These are phyloP conservation scores for Sclerotinia minor DNA, from an alignment of 2,329 filamentous ascomycete genomes.

Conservation along the genomic window DNA sequence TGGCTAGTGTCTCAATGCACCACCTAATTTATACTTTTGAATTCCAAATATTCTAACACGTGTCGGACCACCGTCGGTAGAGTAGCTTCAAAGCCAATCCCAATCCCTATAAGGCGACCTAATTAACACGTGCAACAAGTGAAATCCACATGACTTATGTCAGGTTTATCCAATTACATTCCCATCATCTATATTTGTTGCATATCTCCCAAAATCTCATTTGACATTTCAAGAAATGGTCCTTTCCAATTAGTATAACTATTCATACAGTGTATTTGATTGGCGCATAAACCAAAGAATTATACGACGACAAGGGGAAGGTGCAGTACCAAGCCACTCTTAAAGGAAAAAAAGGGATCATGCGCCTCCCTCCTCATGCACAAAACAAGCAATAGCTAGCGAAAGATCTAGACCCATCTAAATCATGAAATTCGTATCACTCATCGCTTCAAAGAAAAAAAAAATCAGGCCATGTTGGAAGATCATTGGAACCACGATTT, in stretches of 20 bases:
- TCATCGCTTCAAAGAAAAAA: conserved; percentile 5
- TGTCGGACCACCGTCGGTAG: neutral
- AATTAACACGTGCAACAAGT: neutral
- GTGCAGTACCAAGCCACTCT: conserved; percentile 5
- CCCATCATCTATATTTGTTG: neutral
- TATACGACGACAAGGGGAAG: neutral
- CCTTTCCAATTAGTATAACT: neutral
- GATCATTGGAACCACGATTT: conserved; percentile 14
- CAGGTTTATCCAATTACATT: neutral
- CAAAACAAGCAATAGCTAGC: conserved; percentile 14
- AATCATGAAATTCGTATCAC: conserved; percentile 22
- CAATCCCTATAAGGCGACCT: neutral
- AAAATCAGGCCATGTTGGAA: conserved; percentile 24
- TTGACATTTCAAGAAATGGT: neutral
- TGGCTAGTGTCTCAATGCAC: neutral
- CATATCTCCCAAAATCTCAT: neutral
- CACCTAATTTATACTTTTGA: conserved; percentile 10
- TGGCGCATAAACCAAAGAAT: neutral
- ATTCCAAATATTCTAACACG: conserved; percentile 3
- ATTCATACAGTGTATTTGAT: neutral
- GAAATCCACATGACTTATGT: neutral
- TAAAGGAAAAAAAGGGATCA: conserved; percentile 13
- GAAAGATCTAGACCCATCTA: conserved; percentile 21
- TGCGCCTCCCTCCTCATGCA: neutral
- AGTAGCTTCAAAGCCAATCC: conserved; percentile 6